phyloP scores from a whole-genome alignment of 768 basidiomycete genomes.

The Pulveroboletus sp. region DNA sequence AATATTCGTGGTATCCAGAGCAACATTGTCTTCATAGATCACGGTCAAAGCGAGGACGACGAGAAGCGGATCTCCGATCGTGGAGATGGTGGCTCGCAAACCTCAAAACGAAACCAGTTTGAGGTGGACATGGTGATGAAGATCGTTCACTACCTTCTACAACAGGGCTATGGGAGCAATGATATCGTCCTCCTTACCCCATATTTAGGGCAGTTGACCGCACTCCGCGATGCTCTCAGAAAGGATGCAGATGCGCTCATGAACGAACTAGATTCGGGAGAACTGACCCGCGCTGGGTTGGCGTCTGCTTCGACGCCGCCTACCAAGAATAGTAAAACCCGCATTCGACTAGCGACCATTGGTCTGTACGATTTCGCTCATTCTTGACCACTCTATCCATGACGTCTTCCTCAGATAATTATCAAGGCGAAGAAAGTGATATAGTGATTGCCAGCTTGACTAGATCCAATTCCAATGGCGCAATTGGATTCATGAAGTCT shows the following conservation, averaged over 20 bases:
- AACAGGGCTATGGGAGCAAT: slow-evolving; percentile 62
- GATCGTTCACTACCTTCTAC: slow-evolving; percentile 58
- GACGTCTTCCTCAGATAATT: slow-evolving; percentile 48
- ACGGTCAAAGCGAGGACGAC: slow-evolving; percentile 51
- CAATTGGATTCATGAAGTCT: slow-evolving; percentile 70
- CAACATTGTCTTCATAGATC: slow-evolving; percentile 60
- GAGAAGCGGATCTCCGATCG: slow-evolving; percentile 37
- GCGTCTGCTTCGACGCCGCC: slow-evolving; percentile 34
- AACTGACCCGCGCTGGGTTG: slow-evolving; percentile 55
- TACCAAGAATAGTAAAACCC: slow-evolving; percentile 35
- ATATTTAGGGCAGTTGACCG: slow-evolving; percentile 59
- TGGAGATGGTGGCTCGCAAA: slow-evolving; percentile 41
- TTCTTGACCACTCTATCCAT: not conserved
- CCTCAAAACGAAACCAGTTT: slow-evolving; percentile 57
- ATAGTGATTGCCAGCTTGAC: slow-evolving; percentile 61
- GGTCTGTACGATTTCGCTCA: slow-evolving; percentile 34
- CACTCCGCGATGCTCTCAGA: slow-evolving; percentile 43
- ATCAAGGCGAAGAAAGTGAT: slow-evolving; percentile 72
- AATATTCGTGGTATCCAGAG: slow-evolving; percentile 50
- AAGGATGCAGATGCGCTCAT: slow-evolving; percentile 52
- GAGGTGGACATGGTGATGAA: slow-evolving; percentile 64
- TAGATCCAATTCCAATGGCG: slow-evolving; percentile 48
- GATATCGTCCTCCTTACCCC: slow-evolving; percentile 64
- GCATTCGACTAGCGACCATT: slow-evolving; percentile 59
- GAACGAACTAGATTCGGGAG: slow-evolving; percentile 56